phyloP scores from a whole-genome alignment of 352 stramenopile species.

The Globisporangium perplexum region DNA sequence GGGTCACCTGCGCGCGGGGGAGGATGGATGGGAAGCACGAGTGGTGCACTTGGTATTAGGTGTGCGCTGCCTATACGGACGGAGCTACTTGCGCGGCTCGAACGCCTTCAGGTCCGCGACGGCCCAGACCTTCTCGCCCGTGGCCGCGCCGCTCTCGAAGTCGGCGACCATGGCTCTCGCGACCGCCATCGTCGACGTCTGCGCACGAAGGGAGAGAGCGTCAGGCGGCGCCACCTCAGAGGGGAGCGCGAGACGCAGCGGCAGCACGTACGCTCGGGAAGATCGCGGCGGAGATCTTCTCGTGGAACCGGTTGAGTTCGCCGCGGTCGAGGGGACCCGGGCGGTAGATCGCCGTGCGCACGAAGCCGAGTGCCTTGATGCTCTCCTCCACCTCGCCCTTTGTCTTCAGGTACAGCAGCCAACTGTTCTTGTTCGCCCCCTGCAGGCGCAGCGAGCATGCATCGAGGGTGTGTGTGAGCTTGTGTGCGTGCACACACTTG shows the following conservation, averaged over 20 bases:
- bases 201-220: background rate
- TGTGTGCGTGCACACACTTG: too few relatives aligned
- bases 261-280: constrained; percentile 39
- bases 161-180: background rate
- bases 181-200: background rate
- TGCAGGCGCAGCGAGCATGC: constrained; percentile 5
- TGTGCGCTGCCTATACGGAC: too few relatives aligned
- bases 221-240: too few relatives aligned
- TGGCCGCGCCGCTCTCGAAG: background rate
- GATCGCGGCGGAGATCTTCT: constrained; percentile 48
- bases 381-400: constrained; percentile 70
- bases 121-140: background rate
- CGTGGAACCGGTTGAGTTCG: constrained; percentile 39
- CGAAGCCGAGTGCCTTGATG: constrained; percentile 45
- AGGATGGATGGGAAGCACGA: too few relatives aligned
- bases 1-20: too few relatives aligned
- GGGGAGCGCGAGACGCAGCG: too few relatives aligned
- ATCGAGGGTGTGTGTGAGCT: too few relatives aligned
- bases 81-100: background rate
- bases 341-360: constrained; percentile 54
- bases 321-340: constrained; percentile 54
- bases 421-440: constrained; percentile 60
- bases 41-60: too few relatives aligned
- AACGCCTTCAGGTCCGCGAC: background rate
- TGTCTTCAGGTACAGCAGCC: constrained; percentile 72